Evolutionary conservation across 2,329 filamentous ascomycete genomes (phyloP), one percentile per base, ranked within the genome.

Genomic region (Fusarium sp.): DNA sequence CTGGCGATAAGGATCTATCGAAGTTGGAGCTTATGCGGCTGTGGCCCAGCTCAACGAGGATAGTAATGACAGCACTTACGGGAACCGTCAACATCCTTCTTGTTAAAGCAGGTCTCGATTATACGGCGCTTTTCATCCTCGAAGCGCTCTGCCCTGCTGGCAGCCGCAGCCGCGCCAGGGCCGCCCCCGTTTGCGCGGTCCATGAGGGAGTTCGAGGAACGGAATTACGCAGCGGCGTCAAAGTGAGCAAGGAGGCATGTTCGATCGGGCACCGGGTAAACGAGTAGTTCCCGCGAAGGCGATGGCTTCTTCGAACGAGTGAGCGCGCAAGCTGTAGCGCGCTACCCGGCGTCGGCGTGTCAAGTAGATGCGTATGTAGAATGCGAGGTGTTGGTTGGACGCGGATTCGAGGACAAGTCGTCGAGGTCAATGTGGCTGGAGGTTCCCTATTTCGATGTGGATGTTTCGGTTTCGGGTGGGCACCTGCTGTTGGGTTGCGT

Each of bases 71-170:
- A 44, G 25, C 36, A 85, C 90, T 74, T 85, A 96, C 92, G 83
- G 58, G 92, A 90, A 67, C 93, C 93, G 78, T 96, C 91, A 38
- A 87, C 84, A 74, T 98, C 95, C 72, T 89, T 89, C 81, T 96
- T 97, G 76, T 82, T 86, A 81, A 98, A 99, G 80, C 93, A 97
- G 78, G 91, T 97, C 64, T 96, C 91, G 65, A 96, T 90, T 72
- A 99, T 97, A 75, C 95, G 88, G 75, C 87, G 85, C 83, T 97
- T 97, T 83, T 99, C 95, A 74, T 98, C 93, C 77, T 99, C 95
- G 76, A 98, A 99, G 71, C 88, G 87, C 80, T 97, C 92, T 52
- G 94, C 94, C 69, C 76, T 75, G 61, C 67, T 74, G 68, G 71
- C 69, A 66, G 74, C 73, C 52, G 74, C 68, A 57, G 74, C 73